Evolutionary conservation across 1,284 basidiomycete genomes (phyloP).

Genomic region (Cutaneotrichosporon cavernicola): DNA sequence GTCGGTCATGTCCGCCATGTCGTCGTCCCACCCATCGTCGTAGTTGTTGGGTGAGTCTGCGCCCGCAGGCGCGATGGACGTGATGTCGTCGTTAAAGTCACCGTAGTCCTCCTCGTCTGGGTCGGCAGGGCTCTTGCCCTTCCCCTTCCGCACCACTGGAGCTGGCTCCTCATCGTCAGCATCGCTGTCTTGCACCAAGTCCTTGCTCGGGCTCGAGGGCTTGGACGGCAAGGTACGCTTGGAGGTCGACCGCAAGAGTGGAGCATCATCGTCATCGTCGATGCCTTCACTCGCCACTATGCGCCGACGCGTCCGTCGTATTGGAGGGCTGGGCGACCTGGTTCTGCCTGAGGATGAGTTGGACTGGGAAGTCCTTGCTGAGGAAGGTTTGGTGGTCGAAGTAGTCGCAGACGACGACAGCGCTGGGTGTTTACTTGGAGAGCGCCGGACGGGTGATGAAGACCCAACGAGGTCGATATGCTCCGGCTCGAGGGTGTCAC

Average conservation of each 20-base stretch:
- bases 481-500: conserved; percentile 9
- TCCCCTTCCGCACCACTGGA: neutral
- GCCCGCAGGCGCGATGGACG: too few relatives aligned
- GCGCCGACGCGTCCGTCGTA: neutral
- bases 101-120: neutral
- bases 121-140: conserved; percentile 5
- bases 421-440: neutral
- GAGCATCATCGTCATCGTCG: conserved; percentile 10
- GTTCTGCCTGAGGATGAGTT: neutral
- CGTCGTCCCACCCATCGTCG: conserved; percentile 10
- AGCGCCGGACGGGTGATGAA: conserved; percentile 5
- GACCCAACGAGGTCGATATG: conserved; percentile 12
- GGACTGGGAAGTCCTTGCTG: neutral
- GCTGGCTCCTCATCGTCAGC: neutral
- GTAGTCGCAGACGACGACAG: neutral
- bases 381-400: neutral
- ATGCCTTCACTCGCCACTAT: conserved; percentile 1
- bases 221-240: neutral
- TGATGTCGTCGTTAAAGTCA: neutral
- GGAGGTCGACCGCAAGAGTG: neutral
- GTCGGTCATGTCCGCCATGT: conserved; percentile 1
- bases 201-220: neutral
- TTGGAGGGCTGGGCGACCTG: neutral
- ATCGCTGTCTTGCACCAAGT: neutral
- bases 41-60: conserved; percentile 11